These are phyloP conservation scores for Nakataea oryzae DNA, from an alignment of 2,329 filamentous ascomycete genomes.

Conservation along the genomic window DNA sequence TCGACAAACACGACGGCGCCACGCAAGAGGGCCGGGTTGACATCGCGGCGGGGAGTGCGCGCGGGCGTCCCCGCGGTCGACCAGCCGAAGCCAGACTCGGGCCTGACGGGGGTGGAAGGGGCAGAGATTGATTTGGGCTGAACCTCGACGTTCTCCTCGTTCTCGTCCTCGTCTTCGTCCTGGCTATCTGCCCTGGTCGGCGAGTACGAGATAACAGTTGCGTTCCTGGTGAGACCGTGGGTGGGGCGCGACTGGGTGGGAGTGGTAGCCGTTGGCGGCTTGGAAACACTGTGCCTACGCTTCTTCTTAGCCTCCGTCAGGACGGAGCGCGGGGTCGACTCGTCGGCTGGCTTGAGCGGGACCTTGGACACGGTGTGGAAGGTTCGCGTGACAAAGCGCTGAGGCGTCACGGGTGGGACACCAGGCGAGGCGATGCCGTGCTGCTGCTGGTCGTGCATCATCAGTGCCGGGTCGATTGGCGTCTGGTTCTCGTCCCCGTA, in stretches of 20 bases:
- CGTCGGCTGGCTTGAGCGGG: slow-evolving; percentile 58
- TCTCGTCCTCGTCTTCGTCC: slow-evolving; percentile 9
- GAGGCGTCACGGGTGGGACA: slow-evolving; percentile 43
- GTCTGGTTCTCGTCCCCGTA: slow-evolving; percentile 58
- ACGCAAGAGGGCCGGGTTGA: slow-evolving; percentile 44
- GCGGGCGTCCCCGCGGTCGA: slow-evolving; percentile 44
- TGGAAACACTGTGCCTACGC: slow-evolving; percentile 39
- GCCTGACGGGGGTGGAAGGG: slow-evolving; percentile 34
- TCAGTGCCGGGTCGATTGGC: slow-evolving; percentile 35
- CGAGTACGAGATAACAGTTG: slow-evolving; percentile 44
- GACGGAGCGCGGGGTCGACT: slow-evolving; percentile 37
- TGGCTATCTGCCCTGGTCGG: slow-evolving; percentile 29
- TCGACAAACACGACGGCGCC: slow-evolving; percentile 76
- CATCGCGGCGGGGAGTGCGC: slow-evolving; percentile 42
- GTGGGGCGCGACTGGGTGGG: slow-evolving; percentile 13
- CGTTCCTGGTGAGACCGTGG: slow-evolving; percentile 31
- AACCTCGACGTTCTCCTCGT: no score
- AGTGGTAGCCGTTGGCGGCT: slow-evolving; percentile 30
- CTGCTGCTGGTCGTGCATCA: slow-evolving; percentile 11
- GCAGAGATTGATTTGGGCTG: slow-evolving; percentile 10
- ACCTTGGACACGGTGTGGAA: slow-evolving; percentile 70
- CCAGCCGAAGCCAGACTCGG: slow-evolving; percentile 31
- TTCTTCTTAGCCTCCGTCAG: slow-evolving; percentile 22
- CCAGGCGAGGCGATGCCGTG: slow-evolving; percentile 10
- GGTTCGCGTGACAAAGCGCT: slow-evolving; percentile 34